A percentile compares a stretch with the other conserved stretches of the same genome.
Conservation (phyloP, 768 basidiomycete genomes). For the Steccherinum ochraceum region DNA sequence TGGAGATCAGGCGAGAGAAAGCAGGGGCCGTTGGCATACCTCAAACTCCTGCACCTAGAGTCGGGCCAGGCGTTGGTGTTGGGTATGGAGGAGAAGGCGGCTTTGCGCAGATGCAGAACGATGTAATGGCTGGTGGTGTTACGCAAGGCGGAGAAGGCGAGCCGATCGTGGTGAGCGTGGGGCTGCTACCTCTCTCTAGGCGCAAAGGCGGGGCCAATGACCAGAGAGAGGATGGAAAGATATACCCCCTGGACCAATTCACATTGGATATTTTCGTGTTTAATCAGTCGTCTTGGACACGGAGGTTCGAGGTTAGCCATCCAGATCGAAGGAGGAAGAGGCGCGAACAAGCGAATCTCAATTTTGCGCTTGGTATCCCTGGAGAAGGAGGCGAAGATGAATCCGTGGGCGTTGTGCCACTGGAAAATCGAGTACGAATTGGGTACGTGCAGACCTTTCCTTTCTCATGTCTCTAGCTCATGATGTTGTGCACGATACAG, state of each 20-base stretch:
- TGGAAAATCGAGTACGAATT: slow-evolving; percentile 74
- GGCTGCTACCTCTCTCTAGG: slow-evolving; percentile 29
- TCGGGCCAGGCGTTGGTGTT: slow-evolving; percentile 33
- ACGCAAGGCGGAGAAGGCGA: slow-evolving; percentile 34
- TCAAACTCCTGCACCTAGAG: slow-evolving; percentile 51
- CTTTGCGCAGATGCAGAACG: slow-evolving; percentile 29
- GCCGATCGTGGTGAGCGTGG: slow-evolving; percentile 67
- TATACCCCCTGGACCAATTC: slow-evolving; percentile 71
- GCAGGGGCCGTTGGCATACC: slow-evolving; percentile 33
- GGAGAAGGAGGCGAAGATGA: slow-evolving; percentile 19
- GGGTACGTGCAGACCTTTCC: slow-evolving; percentile 55
- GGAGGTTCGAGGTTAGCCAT: slow-evolving; percentile 71
- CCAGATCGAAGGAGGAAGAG: slow-evolving; percentile 46
- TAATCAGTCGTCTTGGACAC: slow-evolving; percentile 70
- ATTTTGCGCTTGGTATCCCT: not conserved
- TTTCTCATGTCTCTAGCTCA: slow-evolving; percentile 2
- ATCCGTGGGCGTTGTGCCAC: slow-evolving; percentile 60
- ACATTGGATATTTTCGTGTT: slow-evolving; percentile 84
- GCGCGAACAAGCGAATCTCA: slow-evolving; percentile 18
- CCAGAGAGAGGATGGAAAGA: slow-evolving; percentile 25
- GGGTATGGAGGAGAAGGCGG: not conserved
- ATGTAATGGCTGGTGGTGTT: slow-evolving; percentile 1
- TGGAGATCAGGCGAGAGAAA: slow-evolving; percentile 64
- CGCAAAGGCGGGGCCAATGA: not conserved
- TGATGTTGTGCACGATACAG: slow-evolving; percentile 29